Conservation (phyloP, 257 asterid species). For the Solanum piurae region DNA sequence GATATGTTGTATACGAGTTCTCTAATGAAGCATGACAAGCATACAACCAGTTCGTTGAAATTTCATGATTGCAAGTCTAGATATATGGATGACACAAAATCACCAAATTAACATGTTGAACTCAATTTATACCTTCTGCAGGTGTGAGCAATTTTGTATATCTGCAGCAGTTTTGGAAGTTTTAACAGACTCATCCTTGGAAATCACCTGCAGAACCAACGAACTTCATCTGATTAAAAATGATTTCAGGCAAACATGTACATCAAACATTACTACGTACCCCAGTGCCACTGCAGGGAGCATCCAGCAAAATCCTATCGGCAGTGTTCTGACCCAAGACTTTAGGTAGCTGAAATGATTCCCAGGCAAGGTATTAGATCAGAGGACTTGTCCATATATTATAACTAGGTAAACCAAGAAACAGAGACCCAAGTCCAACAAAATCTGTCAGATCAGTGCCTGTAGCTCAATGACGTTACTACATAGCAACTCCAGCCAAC, state of each 20-base stretch:
- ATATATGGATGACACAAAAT: neutral
- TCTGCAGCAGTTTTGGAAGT: conserved; percentile 74
- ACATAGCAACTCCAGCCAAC: neutral
- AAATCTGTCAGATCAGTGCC: neutral
- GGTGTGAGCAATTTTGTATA: conserved; percentile 61
- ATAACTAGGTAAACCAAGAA: neutral
- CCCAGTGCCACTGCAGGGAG: conserved; percentile 99
- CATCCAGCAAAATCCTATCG: conserved; percentile 93
- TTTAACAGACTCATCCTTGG: conserved; percentile 89
- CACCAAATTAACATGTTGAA: neutral
- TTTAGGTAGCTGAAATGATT: conserved; percentile 63
- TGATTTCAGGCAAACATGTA: neutral
- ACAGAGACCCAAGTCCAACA: neutral
- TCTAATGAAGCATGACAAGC: neutral
- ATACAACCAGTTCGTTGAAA: neutral
- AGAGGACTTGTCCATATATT: neutral
- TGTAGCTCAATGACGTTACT: neutral
- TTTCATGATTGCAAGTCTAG: neutral
- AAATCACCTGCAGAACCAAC: conserved; percentile 56
- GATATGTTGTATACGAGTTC: neutral
- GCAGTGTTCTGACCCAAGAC: conserved; percentile 62
- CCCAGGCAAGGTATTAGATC: neutral
- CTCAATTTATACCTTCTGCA: conserved; percentile 60
- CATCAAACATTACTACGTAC: conserved; percentile 29
- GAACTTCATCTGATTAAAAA: neutral